Percentiles rank a stretch among this genome's conserved stretches.
phyloP scores from a whole-genome alignment of 495 filamentous ascomycete species.

The Penicillium chermesinum region DNA sequence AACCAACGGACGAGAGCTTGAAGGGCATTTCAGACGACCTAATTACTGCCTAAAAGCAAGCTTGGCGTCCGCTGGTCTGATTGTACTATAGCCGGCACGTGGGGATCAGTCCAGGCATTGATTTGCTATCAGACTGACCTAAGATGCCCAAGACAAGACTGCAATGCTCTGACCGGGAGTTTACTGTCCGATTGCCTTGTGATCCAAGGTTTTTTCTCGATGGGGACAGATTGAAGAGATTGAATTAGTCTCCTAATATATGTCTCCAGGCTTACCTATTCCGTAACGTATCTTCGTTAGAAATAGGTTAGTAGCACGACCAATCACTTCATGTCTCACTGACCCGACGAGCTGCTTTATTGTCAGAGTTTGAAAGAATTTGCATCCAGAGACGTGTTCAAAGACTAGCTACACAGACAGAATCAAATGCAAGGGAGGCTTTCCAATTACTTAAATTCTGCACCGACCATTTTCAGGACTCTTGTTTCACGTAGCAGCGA shows the following conservation, averaged over 20 bases:
- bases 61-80: not conserved
- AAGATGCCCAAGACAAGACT: not conserved
- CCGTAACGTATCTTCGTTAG: not conserved
- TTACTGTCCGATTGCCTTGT: not conserved
- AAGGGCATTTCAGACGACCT: not conserved
- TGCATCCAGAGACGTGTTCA: no score
- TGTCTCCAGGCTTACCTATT: slow-evolving; percentile 2
- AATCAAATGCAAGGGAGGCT: no score
- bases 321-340: no score
- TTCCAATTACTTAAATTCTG: no score
- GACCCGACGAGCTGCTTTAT: no score
- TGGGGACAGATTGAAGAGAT: no score
- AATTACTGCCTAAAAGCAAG: not conserved
- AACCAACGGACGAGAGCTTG: not conserved
- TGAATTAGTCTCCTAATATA: not conserved
- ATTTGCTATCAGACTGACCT: slow-evolving; percentile 1
- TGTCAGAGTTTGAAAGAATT: no score
- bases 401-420: no score
- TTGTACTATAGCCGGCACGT: slow-evolving; percentile 1
- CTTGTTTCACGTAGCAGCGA: not conserved
- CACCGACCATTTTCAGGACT: not conserved
- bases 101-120: slow-evolving; percentile 1
- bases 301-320: not conserved
- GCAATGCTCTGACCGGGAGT: slow-evolving; percentile 1
- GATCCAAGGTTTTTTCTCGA: not conserved